Evolutionary conservation across 371 early-diverging fungal species (phyloP).

Genomic region (Actinomortierella ambigua): DNA sequence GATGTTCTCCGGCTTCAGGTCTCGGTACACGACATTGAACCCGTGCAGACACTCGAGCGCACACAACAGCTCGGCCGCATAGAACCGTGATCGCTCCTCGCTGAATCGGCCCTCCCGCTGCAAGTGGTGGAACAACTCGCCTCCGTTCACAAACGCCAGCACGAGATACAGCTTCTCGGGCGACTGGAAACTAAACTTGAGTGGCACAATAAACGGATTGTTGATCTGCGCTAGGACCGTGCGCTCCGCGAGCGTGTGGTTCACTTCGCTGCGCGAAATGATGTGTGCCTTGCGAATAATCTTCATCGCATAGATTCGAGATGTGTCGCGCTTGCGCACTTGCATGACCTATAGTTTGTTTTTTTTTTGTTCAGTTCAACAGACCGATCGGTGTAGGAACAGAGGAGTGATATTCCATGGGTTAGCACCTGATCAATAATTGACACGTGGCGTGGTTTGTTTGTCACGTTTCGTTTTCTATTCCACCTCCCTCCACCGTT

Average conservation of each 20-base stretch:
- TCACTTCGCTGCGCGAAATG: constrained; percentile 88
- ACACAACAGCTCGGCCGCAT: constrained; percentile 75
- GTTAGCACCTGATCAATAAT: no score
- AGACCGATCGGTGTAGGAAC: no score
- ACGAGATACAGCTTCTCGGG: constrained; percentile 89
- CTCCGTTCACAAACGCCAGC: constrained; percentile 93
- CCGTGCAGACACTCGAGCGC: constrained; percentile 91
- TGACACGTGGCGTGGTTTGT: no score
- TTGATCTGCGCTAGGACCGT: constrained; percentile 84
- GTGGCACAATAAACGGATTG: constrained; percentile 87
- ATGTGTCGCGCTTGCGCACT: constrained; percentile 92
- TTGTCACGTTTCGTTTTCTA: no score
- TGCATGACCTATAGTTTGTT: constrained; percentile 76
- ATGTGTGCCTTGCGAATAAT: constrained; percentile 94
- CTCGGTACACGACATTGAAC: constrained; percentile 88
- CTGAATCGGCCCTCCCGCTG: constrained; percentile 78
- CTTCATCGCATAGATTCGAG: constrained; percentile 98
- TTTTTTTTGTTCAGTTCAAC: constrained; percentile 2
- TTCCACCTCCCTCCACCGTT: constrained; percentile 22
- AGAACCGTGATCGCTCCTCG: constrained; percentile 70
- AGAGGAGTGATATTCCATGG: no score
- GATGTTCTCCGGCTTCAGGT: constrained; percentile 97
- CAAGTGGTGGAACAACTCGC: constrained; percentile 93
- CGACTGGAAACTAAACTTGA: constrained; percentile 89
- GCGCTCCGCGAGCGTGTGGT: constrained; percentile 90